These are phyloP conservation scores for Orbilia oligospora DNA, from an alignment of 2,329 filamentous ascomycete genomes.

Conservation along the genomic window DNA sequence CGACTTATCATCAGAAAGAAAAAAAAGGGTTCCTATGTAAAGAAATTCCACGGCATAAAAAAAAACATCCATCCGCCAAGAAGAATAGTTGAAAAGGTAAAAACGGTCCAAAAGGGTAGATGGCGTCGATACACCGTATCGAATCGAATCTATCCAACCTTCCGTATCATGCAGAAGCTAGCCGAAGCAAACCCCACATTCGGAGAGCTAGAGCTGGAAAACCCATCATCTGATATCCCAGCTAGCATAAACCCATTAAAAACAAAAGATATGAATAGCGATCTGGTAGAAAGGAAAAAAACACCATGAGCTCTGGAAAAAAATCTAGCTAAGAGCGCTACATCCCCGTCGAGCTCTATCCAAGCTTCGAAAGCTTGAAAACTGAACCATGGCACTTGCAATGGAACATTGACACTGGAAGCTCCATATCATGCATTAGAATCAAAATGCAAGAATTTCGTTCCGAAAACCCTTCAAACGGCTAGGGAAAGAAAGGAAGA, in stretches of 20 bases:
- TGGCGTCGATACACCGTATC: constrained; percentile 15
- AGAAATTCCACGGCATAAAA: too few species aligned
- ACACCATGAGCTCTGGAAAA: constrained; percentile 28
- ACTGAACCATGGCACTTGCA: constrained; percentile 3
- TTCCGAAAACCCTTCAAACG: not conserved
- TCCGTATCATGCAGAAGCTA: constrained; percentile 19
- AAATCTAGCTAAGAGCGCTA: not conserved
- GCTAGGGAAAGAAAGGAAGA: not conserved
- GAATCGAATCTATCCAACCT: constrained; percentile 27
- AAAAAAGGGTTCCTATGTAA: not conserved
- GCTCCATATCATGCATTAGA: not conserved
- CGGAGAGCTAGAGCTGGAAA: constrained; percentile 7
- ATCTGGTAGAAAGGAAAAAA: too few species aligned
- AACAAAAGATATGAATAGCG: too few species aligned
- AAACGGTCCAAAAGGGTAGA: constrained; percentile 4
- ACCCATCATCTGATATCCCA: constrained; percentile 9
- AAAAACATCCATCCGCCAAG: constrained; percentile 4
- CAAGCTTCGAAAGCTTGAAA: not conserved
- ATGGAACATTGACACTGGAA: not conserved
- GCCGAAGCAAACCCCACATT: constrained; percentile 20
- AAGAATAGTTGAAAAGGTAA: not conserved
- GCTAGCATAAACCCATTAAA: not conserved
- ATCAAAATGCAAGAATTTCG: not conserved
- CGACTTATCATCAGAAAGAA: too few species aligned
- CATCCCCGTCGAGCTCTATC: constrained; percentile 9